phyloP scores from a whole-genome alignment of 192 early-diverging fungal species.

The Coemansia sp. region DNA sequence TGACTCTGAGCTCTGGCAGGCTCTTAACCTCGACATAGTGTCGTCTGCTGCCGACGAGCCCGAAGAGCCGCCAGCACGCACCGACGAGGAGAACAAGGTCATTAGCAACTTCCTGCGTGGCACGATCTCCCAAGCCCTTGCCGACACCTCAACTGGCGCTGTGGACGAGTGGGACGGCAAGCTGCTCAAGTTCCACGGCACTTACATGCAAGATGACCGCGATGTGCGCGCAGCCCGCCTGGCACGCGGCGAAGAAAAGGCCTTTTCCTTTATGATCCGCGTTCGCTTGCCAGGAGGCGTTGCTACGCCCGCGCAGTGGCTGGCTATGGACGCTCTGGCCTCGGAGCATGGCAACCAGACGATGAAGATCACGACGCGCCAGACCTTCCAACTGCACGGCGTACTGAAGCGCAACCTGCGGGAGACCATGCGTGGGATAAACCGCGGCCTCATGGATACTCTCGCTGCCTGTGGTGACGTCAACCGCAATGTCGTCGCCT shows the following conservation, averaged over 20 bases:
- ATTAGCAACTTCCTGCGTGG: constrained; percentile 91
- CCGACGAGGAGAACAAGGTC: constrained; percentile 92
- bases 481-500: constrained; percentile 95
- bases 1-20: constrained; percentile 79
- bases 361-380: constrained; percentile 93
- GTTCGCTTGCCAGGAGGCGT: constrained; percentile 92
- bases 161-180: constrained; percentile 88
- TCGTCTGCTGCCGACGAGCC: constrained; percentile 54
- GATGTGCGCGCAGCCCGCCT: constrained; percentile 84
- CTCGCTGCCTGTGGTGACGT: constrained; percentile 98
- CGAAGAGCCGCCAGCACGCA: constrained; percentile 58
- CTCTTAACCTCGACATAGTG: constrained; percentile 73
- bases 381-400: constrained; percentile 97
- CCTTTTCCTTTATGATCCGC: constrained; percentile 96
- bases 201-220: constrained; percentile 96
- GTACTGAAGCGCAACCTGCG: constrained; percentile 89
- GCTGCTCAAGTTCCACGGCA: constrained; percentile 95
- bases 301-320: constrained; percentile 84
- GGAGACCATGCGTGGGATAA: constrained; percentile 87
- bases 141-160: constrained; percentile 78
- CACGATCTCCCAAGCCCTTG: constrained; percentile 82
- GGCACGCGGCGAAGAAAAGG: constrained; percentile 84
- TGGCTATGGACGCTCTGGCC: constrained; percentile 90
- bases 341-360: constrained; percentile 82
- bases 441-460: constrained; percentile 85